Base-by-base conservation (phyloP, 805 yeast species). In the Pichia scutulata region DNA sequence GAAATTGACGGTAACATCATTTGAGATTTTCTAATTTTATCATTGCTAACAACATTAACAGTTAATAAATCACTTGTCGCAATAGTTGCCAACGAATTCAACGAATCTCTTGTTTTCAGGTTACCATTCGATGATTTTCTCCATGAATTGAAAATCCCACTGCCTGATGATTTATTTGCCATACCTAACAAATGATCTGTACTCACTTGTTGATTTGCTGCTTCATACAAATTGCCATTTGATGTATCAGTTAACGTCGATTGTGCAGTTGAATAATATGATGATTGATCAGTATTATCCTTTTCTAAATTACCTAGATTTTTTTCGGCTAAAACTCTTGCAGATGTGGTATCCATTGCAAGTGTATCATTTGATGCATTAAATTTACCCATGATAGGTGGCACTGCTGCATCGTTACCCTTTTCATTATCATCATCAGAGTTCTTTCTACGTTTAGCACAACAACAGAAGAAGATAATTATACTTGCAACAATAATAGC, bases 41-140 rank as follows among this genome's bases (percentile, higher is more conserved):
- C 65, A 53, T 82, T 86, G 39, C 84, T 86, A 3, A 86, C 89
- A 41, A 89, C 72, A 60, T 89, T 77, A 39, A 89, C 88, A 5
- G 87, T 84, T 61, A 89, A 75, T 44, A 89, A 75, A 62, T 88
- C 92, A 46, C 84, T 87, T 1, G 97, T 88, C 30, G 90, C 82
- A 33, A 90, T 90, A 0, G 96, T 89, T 25, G 89, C 89, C 51
- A 85, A 60, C 0, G 97, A 86, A 39, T 76, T 77, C 50, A 80
- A 72, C 10, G 95, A 84, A 36, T 78, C 81, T 63, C 92, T 78
- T 43, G 78, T 71, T 55, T 72, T 70, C 72, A 74, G 70, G 37
- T 63, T 57, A 41, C 63, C 63, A 24, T 63, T 59, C 18, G 62
- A 58, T 56, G 70, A 62, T 54, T 66, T 69, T 60, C 89, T 72